A percentile compares a stretch with the other conserved stretches of the same genome.
Conservation (phyloP, 257 asterid species). For the Oldenlandia corymbosa region DNA sequence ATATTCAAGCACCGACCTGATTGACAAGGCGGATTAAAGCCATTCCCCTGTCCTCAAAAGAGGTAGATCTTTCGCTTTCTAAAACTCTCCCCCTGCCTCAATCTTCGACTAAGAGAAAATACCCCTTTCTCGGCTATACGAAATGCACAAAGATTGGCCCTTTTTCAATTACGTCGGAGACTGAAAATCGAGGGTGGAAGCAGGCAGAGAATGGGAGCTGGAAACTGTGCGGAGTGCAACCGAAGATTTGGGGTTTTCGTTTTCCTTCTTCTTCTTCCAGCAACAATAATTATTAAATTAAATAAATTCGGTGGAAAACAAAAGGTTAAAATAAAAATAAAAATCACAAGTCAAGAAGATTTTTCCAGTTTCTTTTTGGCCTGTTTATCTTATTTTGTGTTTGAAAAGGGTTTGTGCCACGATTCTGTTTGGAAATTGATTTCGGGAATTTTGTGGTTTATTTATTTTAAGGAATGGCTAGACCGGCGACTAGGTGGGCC, state of each 20-base stretch:
- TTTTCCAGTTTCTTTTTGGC: background rate
- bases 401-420: too few species aligned
- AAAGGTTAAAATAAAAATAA: background rate
- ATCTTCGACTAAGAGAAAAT: background rate
- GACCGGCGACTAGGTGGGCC: too few species aligned
- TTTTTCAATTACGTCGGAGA: background rate
- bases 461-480: too few species aligned
- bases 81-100: conserved; percentile 6
- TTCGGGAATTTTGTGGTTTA: too few species aligned
- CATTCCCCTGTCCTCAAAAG: conserved; percentile 33
- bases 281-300: background rate
- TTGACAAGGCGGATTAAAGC: conserved; percentile 55
- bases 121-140: background rate
- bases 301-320: background rate
- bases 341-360: conserved; percentile 4
- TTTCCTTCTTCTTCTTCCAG: background rate
- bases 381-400: too few species aligned
- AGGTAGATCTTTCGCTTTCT: conserved; percentile 15
- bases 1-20: conserved; percentile 38
- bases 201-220: background rate
- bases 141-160: background rate
- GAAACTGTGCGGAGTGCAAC: background rate
- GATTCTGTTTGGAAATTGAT: too few species aligned
- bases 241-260: background rate
- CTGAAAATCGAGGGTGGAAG: background rate